A percentile compares a stretch with the other conserved stretches of the same genome.
Evolutionary conservation across 2,329 filamentous ascomycete species (phyloP).

Genomic region (Cytospora leucostoma): DNA sequence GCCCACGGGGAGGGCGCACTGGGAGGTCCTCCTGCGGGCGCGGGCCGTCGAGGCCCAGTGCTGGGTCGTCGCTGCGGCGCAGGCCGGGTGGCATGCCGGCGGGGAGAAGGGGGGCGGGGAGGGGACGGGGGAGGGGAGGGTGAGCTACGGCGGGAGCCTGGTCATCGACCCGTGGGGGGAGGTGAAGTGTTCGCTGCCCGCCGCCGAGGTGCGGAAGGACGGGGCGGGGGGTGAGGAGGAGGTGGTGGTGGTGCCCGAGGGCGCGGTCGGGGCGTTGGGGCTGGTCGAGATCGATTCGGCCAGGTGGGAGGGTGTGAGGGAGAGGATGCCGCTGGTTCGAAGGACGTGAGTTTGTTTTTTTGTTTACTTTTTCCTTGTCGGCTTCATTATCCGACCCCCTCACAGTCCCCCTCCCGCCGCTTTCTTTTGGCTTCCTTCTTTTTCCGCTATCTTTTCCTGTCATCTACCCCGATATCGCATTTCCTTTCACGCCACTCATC

Average conservation of each 20-base stretch:
- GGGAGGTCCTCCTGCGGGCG: constrained; percentile 76
- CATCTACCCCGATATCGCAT: not conserved
- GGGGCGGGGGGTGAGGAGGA: constrained; percentile 46
- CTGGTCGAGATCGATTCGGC: constrained; percentile 57
- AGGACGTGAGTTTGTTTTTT: constrained; percentile 48
- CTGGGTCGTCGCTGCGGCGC: constrained; percentile 85
- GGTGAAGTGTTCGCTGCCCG: constrained; percentile 62
- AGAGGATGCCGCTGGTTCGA: constrained; percentile 54
- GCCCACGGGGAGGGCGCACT: constrained; percentile 81
- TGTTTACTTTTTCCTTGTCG: not conserved
- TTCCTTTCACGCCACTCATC: not conserved
- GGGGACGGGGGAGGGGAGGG: constrained; percentile 42
- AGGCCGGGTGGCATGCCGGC: constrained; percentile 66
- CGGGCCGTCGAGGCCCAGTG: constrained; percentile 87
- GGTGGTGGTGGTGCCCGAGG: constrained; percentile 40
- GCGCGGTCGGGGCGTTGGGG: constrained; percentile 50
- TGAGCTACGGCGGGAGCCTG: constrained; percentile 84
- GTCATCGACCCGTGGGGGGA: constrained; percentile 86
- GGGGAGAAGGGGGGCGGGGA: constrained; percentile 42
- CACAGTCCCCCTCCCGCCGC: too few species aligned
- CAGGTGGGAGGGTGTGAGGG: constrained; percentile 49
- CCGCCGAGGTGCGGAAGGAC: constrained; percentile 50
- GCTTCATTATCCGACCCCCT: too few species aligned
- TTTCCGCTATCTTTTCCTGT: not conserved
- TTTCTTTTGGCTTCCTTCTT: not conserved